A percentile compares a stretch with the other conserved stretches of the same genome.
These are phyloP conservation scores for Penicillium ucsense DNA, from an alignment of 495 filamentous ascomycete species.

Conservation along the genomic window DNA sequence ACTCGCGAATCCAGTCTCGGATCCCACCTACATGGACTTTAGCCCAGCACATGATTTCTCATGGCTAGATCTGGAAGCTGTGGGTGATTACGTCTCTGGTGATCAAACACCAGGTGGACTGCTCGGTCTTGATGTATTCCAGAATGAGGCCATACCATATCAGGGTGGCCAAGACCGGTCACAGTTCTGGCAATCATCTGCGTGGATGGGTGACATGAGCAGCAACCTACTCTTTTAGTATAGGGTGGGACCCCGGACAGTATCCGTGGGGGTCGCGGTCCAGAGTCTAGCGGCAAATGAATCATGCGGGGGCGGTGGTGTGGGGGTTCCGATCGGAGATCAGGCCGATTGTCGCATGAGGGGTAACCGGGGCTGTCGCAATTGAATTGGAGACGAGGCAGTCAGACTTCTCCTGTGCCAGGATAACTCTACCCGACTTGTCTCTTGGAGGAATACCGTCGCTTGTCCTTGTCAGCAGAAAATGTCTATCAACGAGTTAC, in stretches of 20 bases:
- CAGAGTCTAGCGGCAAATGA: constrained; percentile 9
- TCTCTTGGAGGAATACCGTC: no score
- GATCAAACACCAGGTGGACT: constrained; percentile 31
- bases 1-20: constrained; percentile 20
- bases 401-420: no score
- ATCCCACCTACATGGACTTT: constrained; percentile 33
- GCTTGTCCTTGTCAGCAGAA: no score
- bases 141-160: constrained; percentile 22
- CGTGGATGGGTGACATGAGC: constrained; percentile 36
- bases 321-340: constrained; percentile 15
- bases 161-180: constrained; percentile 24
- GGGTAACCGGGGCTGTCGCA: constrained; percentile 13
- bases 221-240: constrained; percentile 32
- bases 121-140: constrained; percentile 30
- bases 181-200: constrained; percentile 31
- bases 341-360: constrained; percentile 10
- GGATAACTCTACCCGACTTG: no score
- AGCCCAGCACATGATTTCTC: constrained; percentile 47
- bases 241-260: not conserved
- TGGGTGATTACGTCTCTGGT: constrained; percentile 45
- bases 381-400: not conserved
- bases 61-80: constrained; percentile 47
- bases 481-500: constrained; percentile 41
- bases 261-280: no score
- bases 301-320: constrained; percentile 8